Base-by-base conservation (phyloP, 2,329 filamentous ascomycete genomes). In the Pestalotiopsis sp. region DNA sequence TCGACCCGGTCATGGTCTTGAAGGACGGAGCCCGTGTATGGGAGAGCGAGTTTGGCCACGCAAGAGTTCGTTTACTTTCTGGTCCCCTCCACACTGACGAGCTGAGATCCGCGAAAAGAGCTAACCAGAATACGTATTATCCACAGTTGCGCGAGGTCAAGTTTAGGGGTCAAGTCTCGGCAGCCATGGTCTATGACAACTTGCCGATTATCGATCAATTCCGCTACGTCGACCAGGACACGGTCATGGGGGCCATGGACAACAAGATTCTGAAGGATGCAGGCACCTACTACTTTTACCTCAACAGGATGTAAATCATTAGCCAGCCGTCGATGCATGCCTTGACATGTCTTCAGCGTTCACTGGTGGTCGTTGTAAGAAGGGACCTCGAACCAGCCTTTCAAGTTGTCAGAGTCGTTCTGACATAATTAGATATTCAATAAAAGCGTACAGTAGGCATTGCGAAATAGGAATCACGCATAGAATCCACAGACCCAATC, bases 191-290 rank as follows among this genome's bases (percentile, higher is more conserved):
- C 3, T 79, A 78, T 64, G 74, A 79, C 60, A 72, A 73, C 3
- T 65, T 71, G 2, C 76, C 77, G 4, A 77, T 78, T 65, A 76
- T 78, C 23, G 76, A 78, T n/a, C 69, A 71, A 12, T 79, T 79
- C 68, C 74, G 76, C 0, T 70, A 70, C 25, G 75, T 79, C 12
- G 68, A 72, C 5, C 74, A 77, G 2, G 69, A 74, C 12, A 71
- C 73, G 20, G 70, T 79, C 0, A 56, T 74, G 3, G 77, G 75
- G 2, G 73, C 74, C 3, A 76, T 78, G 75, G 76, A 78, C 49
- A 70, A 56, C 56, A 58, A 58, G n/a, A 23, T 20, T 12, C n/a
- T 58, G 56, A 58, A 58, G n/a, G 56, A 58, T 27, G 56, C 20
- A 12, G n/a, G n/a, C 56, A 58, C n/a, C 20, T 58, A 58, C 56